Base-by-base conservation (phyloP, 2,329 filamentous ascomycete genomes). In the Helotiales sp. region DNA sequence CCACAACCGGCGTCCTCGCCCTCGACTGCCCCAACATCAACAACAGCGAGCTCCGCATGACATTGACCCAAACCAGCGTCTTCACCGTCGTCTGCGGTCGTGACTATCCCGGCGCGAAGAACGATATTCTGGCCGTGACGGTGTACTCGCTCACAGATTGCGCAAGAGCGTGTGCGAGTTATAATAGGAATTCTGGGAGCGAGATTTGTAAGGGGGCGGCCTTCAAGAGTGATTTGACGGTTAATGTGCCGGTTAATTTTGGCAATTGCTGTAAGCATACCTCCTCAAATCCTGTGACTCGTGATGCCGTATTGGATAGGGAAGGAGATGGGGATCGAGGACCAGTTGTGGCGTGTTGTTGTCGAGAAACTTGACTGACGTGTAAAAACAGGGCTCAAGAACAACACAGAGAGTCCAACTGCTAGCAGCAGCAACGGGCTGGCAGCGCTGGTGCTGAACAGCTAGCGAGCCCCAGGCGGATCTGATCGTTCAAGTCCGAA, bases 151-250 rank as follows among this genome's bases (percentile, higher is more conserved):
- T 66, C 1, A 22, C 59, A 7, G 67, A 66, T 32, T 71, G 69
- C 34, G 65, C 65, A 8, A 45, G 49, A 34, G 65, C 69, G 15
- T 71, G 65, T 17, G 63, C 67, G 13, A 66, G 61, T n/a, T 69
- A 66, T 28, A 71, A 71, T 34, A 10, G 20, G 5, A 69, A 71
- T 28, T 50, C 37, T 5, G 52, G 63, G 17, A 40, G 22, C 3
- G 47, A 17, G 8, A 15, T 26, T 2, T 71, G 69, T 47, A 65
- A 55, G n/a, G 69, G 47, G 0, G 69, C 64, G 7, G 52, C 49
- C 1, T 69, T 69, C 52, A 62, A 66, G 58, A 34, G 20, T 4
- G 47, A 65, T 43, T 63, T 69, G 47, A 37, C 55, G n/a, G 22
- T 2, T 3, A 63, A 52, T 30, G 43, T 71, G 13, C 30, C 13